Percentiles rank a stretch among this genome's conserved stretches.
These are phyloP conservation scores for Trametes cinnabarina DNA, from an alignment of 768 basidiomycete species.

Conservation along the genomic window DNA sequence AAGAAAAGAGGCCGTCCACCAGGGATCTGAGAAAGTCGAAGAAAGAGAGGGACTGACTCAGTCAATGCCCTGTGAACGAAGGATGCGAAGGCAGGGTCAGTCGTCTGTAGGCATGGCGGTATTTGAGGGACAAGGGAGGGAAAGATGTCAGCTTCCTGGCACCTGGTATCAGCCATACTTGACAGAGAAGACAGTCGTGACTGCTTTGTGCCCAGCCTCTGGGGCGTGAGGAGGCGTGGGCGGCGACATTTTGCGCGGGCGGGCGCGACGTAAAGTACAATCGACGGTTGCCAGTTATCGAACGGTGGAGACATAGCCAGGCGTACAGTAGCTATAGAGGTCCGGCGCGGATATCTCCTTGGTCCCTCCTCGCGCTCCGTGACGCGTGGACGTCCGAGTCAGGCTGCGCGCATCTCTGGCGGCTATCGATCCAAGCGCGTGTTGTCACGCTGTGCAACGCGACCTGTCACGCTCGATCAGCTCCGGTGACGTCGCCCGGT, in stretches of 20 bases:
- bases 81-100: conserved; percentile 2
- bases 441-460: conserved; percentile 6
- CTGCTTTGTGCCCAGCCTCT: conserved; percentile 7
- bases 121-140: conserved; percentile 15
- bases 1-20: conserved; percentile 23
- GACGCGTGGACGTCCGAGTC: too few relatives aligned
- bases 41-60: conserved; percentile 28
- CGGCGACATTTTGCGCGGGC: conserved; percentile 9
- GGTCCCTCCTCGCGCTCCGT: not conserved
- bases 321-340: not conserved
- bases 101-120: conserved; percentile 1
- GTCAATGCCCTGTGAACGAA: conserved; percentile 28
- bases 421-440: too few relatives aligned
- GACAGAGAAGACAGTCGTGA: conserved; percentile 18
- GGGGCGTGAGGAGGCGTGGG: not conserved
- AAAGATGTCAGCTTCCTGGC: conserved; percentile 13
- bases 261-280: conserved; percentile 1
- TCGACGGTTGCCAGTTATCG: not conserved
- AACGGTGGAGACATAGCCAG: not conserved
- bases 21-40: conserved; percentile 28
- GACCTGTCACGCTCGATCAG: conserved; percentile 8
- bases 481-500: conserved; percentile 1
- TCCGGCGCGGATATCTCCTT: not conserved
- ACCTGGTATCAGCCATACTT: not conserved
- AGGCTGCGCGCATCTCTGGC: too few relatives aligned